These are phyloP conservation scores for Fonsecaea nubica DNA, from an alignment of 2,329 filamentous ascomycete genomes.

Conservation along the genomic window DNA sequence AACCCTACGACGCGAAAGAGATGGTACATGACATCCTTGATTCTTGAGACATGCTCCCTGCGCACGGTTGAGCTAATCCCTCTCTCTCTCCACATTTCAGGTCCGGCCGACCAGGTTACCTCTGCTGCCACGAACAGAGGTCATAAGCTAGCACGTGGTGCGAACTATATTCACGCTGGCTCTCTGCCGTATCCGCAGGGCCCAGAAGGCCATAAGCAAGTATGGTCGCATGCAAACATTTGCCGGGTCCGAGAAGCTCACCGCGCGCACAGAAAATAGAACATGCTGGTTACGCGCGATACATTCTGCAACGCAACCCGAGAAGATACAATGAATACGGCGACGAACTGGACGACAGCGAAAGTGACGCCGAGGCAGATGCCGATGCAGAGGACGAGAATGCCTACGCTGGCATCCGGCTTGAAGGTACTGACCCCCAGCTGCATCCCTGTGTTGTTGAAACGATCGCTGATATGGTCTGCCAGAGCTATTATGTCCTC, in stretches of 20 bases:
- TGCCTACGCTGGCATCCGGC: conserved; percentile 63
- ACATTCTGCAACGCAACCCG: conserved; percentile 66
- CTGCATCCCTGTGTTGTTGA: conserved; percentile 1
- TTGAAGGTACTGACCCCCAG: conserved; percentile 58
- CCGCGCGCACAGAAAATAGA: conserved; percentile 59
- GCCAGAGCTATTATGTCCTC: conserved; percentile 64
- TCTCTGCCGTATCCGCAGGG: conserved; percentile 60
- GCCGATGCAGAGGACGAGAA: conserved; percentile 66
- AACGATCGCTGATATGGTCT: conserved; percentile 8
- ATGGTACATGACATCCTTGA: conserved; percentile 46
- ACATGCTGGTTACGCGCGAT: conserved; percentile 67
- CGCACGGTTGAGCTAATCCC: conserved; percentile 22
- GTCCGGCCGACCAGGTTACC: conserved; percentile 58
- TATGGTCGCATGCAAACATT: conserved; percentile 41
- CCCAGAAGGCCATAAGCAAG: conserved; percentile 63
- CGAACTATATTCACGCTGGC: conserved; percentile 62
- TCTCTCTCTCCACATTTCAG: conserved; percentile 15
- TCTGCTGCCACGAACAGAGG: conserved; percentile 63
- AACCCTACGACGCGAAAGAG: conserved; percentile 56
- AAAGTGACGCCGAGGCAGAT: conserved; percentile 65
- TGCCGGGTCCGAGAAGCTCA: conserved; percentile 17
- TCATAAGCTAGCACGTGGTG: conserved; percentile 66
- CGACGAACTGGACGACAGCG: conserved; percentile 64
- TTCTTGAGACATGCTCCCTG: neutral
- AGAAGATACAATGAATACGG: conserved; percentile 68